Base-by-base conservation (phyloP, 345 rosid species). In the Erucastrum elatum region DNA sequence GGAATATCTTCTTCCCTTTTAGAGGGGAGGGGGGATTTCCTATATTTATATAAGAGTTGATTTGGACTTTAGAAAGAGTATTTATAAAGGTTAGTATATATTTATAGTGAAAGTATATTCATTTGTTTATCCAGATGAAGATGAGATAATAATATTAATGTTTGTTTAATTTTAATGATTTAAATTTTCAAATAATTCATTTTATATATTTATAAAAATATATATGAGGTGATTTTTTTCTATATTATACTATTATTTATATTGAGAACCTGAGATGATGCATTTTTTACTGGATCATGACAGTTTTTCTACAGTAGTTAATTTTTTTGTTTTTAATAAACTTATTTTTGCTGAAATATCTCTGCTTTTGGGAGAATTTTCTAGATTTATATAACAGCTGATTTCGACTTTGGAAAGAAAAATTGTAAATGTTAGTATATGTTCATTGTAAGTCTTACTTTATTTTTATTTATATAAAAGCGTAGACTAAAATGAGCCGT, bases 341-440 rank as follows among this genome's bases (percentile, higher is more conserved):
- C 4, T 30, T 59, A 4, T 1, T 2, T 64, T 49, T n/a, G 33
- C 2, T 51, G 76, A 53, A 77, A 53, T 37, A 41, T 56, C 30
- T 35, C 77, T 72, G 9, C 41, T 78, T 72, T 71, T n/a, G 31
- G 39, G 68, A 13, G 74, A 66, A 66, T 66, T 67, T 78, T 66
- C 68, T 41, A 59, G 46, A 58, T 44, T 59, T 17, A 44, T 44
- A 66, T 44, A 66, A 66, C 55, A 72, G 44, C 72, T 49, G 25
- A 65, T 2, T 26, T 72, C 55, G 68, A 59, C 49, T 35, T 78
- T 72, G 8, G 4, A 60, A 7, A 66, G 9, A 71, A 63, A 30
- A 39, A 27, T 3, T 56, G 7, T 37, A 8, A 34, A 34, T 2
- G 27, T 6, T 4, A 26, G 8, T 35, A 4, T 64, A 46, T 55